Base-by-base conservation (phyloP, 352 stramenopile genomes). In the Phytophthora kernoviae region DNA sequence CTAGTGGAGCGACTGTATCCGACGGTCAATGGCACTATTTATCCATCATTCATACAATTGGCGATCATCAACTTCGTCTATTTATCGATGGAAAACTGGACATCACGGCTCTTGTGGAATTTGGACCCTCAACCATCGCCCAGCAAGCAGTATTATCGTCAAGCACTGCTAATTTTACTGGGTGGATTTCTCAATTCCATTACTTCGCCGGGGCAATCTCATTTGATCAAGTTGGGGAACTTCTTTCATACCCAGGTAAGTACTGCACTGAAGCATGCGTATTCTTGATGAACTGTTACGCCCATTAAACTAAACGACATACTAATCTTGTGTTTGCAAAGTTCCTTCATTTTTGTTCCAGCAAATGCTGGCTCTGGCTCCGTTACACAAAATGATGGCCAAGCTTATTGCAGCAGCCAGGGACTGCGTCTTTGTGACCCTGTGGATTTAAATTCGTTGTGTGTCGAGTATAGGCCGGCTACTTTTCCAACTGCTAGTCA, bases 171-270 rank as follows among this genome's bases (percentile, higher is more conserved):
- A 42, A 27, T 2, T 84, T 84, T 44, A 59, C 26, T 0, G 79
- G 79, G 9, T 86, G 75, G 76, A 77, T 88, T 15, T 58, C 66
- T 4, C 59, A 66, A 1, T 73, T 86, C 46, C 72, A 83, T 14
- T 88, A 67, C 33, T 74, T 84, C 43, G 24, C 71, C 20, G 68
- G 54, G 12, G 62, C 66, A 14, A 67, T 88, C 12, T 68, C 73
- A 1, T 9, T 45, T 9, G 24, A 62, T 20, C 65, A 88, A 62
- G 47, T 86, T 1, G 22, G 68, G 32, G 61, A 75, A 33, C 61
- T 86, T 3, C 18, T 61, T 18, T 62, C 69, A 18, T 81, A 76
- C 21, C 77, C 75, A 56, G 78, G 78, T 88, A 68, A 21, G 45
- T 54, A 33, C 12, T 30, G 45, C 51, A 33, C 12, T 30, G 24